phyloP scores from a whole-genome alignment of 2,329 filamentous ascomycete species.

The Aspergillus cejpii region DNA sequence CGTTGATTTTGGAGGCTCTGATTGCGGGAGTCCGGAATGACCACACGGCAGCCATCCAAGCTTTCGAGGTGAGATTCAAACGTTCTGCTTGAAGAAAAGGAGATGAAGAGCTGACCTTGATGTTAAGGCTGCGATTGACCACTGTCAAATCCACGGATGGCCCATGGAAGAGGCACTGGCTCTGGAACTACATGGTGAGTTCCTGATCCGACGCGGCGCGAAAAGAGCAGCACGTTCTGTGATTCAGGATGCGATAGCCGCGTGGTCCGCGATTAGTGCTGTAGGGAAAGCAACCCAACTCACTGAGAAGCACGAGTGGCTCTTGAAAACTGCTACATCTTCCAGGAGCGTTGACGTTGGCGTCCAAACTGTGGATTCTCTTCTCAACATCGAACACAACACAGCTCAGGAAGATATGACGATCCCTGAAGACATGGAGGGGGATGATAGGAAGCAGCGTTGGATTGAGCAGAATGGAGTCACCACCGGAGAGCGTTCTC shows the following conservation, averaged over 20 bases:
- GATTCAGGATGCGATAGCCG: conserved; percentile 52
- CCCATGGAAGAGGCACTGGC: conserved; percentile 54
- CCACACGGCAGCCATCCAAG: conserved; percentile 41
- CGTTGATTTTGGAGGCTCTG: conserved; percentile 51
- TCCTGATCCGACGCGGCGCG: conserved; percentile 51
- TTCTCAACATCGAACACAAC: conserved; percentile 36
- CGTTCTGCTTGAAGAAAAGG: not conserved
- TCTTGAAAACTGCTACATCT: conserved; percentile 51
- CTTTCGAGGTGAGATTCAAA: conserved; percentile 28
- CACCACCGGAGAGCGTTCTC: conserved; percentile 32
- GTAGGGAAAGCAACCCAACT: conserved; percentile 54
- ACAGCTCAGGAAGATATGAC: conserved; percentile 27
- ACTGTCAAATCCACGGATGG: conserved; percentile 53
- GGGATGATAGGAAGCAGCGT: conserved; percentile 37
- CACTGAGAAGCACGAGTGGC: conserved; percentile 53
- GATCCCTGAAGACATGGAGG: conserved; percentile 30
- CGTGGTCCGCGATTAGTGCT: conserved; percentile 54
- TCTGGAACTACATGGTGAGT: conserved; percentile 54
- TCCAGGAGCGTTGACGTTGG: conserved; percentile 48
- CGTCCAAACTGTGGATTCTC: conserved; percentile 53
- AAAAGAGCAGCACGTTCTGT: conserved; percentile 53
- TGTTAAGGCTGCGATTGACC: conserved; percentile 55
- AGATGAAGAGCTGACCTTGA: not conserved
- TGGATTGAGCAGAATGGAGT: conserved; percentile 41
- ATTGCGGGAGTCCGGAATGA: conserved; percentile 46